Base-by-base conservation (phyloP, 768 basidiomycete species). In the Mycena venus region DNA sequence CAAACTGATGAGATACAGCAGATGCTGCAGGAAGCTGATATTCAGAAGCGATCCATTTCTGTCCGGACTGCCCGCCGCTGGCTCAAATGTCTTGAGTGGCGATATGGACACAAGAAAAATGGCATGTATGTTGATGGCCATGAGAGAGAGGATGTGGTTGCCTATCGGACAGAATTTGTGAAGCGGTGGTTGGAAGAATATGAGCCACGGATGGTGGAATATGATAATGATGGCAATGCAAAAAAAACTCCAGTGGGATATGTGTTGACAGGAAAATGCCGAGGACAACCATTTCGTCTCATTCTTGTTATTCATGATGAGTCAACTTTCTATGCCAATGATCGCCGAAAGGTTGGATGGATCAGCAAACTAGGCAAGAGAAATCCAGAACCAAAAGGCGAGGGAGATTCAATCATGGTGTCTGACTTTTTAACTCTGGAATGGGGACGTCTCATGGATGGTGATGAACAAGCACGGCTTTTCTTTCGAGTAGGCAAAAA, bases 241-340 rank as follows among this genome's bases (percentile, higher is more conserved):
- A 69, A 19, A 5, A 62, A 47, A 44, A 14, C 40, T n/a, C 61
- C 23, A 19, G 38, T 25, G 12, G 64, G 64, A 14, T 66, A 34
- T 34, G 64, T 49, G 17, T 23, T 49, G 47, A 19, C 29, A 8
- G 64, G 49, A 21, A 40, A 68, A 32, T 59, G 17, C 38, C 66
- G 31, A 66, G 73, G 74, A 27, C 36, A 60, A 23, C 67, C 32
- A 25, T 79, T 77, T 42, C 71, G 62, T 34, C 51, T 78, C 27
- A 56, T 77, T 32, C 70, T 78, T 49, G 69, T 74, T 68, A 75
- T 73, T 42, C 76, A 81, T 71, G 73, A 80, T 62, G 79, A 84
- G 61, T 81, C 79, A 17, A 82, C 80, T 25, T 84, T 82, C 69
- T 81, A 80, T 71, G 76, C 77, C n/a, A 78, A 83, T 76, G 81